A percentile compares a stretch with the other conserved stretches of the same genome.
These are phyloP conservation scores for Phoenix dactylifera DNA, from an alignment of 176 grass and related monocot genomes.

Conservation along the genomic window DNA sequence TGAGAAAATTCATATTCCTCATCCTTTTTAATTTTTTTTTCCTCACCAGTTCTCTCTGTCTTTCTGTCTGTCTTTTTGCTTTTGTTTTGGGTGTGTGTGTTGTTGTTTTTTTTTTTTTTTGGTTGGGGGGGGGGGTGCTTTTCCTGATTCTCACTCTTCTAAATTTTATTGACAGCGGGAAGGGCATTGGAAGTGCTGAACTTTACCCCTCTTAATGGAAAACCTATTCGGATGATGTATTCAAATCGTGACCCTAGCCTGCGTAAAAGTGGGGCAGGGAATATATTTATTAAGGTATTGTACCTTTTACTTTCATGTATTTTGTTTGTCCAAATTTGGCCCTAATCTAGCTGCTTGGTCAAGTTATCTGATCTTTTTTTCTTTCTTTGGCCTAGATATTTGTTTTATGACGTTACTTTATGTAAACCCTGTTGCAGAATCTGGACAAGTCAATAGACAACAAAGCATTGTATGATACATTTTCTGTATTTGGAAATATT, in stretches of 20 bases:
- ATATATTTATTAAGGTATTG: conserved; percentile 18
- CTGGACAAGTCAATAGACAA: conserved; percentile 86
- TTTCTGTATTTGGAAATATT: conserved; percentile 75
- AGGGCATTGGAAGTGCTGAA: conserved; percentile 12
- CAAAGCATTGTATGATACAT: conserved; percentile 64
- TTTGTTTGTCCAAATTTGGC: background rate
- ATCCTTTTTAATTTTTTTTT: too few relatives aligned
- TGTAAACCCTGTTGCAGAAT: conserved; percentile 39
- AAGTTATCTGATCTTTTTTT: too few relatives aligned
- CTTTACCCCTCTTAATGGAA: conserved; percentile 8
- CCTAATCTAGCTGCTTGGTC: too few relatives aligned
- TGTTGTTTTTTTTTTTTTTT: too few relatives aligned
- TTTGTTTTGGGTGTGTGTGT: too few relatives aligned
- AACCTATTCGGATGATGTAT: conserved; percentile 17
- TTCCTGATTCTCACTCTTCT: too few relatives aligned
- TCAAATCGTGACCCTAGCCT: conserved; percentile 15
- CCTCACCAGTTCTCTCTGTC: too few relatives aligned
- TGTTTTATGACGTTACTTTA: background rate
- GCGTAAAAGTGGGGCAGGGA: conserved; percentile 9
- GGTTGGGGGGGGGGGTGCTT: too few relatives aligned
- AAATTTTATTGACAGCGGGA: conserved; percentile 1
- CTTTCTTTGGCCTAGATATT: background rate
- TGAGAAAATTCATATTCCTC: too few relatives aligned
- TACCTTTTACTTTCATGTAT: background rate
- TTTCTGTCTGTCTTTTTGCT: too few relatives aligned